These are phyloP conservation scores for Umbelopsis isabellina DNA, from an alignment of 192 early-diverging fungal species.

Conservation along the genomic window DNA sequence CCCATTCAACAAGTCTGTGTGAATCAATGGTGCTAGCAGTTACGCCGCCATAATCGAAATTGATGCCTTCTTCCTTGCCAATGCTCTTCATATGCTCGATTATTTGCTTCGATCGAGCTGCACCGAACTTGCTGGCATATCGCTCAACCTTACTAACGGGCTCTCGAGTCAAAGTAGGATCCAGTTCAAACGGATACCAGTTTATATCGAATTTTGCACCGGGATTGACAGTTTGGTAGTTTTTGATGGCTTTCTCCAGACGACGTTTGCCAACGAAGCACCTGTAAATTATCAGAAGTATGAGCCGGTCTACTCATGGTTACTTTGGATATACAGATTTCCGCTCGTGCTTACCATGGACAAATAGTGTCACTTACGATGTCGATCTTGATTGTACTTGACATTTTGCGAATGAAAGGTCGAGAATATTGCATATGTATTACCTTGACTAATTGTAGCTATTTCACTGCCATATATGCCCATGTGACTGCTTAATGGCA, in stretches of 20 bases:
- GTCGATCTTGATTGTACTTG: conserved; percentile 55
- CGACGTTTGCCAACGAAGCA: conserved; percentile 80
- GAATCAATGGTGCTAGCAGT: conserved; percentile 67
- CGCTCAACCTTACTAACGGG: conserved; percentile 52
- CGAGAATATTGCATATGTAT: background rate
- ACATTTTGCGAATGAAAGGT: conserved; percentile 28
- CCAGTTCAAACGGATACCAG: conserved; percentile 76
- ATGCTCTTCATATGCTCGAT: conserved; percentile 51
- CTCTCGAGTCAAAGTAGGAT: conserved; percentile 58
- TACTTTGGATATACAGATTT: background rate
- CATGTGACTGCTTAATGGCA: conserved; percentile 3
- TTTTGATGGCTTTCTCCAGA: conserved; percentile 61
- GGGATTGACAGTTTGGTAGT: conserved; percentile 49
- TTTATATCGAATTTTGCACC: conserved; percentile 59
- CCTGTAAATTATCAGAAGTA: conserved; percentile 15
- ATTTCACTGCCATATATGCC: background rate
- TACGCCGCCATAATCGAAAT: conserved; percentile 66
- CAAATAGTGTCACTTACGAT: conserved; percentile 72
- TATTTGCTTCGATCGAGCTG: conserved; percentile 53
- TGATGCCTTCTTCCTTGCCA: conserved; percentile 68
- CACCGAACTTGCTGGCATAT: conserved; percentile 73
- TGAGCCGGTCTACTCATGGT: background rate
- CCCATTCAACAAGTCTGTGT: conserved; percentile 68
- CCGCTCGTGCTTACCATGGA: conserved; percentile 57
- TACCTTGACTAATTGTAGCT: too few relatives aligned